A percentile compares a stretch with the other conserved stretches of the same genome.
Evolutionary conservation across 1,284 basidiomycete species (phyloP).

Genomic region (Coniferiporia sulphurascens): DNA sequence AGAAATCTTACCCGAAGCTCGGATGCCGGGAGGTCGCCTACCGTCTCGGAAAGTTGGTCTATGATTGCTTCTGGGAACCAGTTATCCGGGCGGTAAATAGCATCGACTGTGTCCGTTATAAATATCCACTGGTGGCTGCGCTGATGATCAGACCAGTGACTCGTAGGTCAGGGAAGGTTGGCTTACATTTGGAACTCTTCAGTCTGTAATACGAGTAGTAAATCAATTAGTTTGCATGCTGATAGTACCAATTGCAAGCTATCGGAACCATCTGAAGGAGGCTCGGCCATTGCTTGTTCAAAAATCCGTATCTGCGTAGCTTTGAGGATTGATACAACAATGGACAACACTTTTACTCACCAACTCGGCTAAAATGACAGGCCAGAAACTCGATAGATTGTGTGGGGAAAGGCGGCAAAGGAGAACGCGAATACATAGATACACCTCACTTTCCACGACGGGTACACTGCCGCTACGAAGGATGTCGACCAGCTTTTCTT

Average conservation of each 20-base stretch:
- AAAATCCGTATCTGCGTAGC: slow-evolving; percentile 63
- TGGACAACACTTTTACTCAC: slow-evolving; percentile 39
- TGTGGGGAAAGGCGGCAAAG: slow-evolving; percentile 89
- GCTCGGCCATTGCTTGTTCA: slow-evolving; percentile 56
- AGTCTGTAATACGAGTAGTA: slow-evolving; percentile 87
- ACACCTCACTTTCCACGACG: slow-evolving; percentile 90
- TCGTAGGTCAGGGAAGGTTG: not conserved
- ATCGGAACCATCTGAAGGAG: slow-evolving; percentile 77
- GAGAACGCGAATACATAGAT: slow-evolving; percentile 88
- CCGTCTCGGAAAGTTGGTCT: slow-evolving; percentile 85
- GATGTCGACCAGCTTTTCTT: slow-evolving; percentile 95
- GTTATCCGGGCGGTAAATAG: slow-evolving; percentile 81
- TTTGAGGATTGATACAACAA: not conserved
- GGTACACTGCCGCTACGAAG: slow-evolving; percentile 79
- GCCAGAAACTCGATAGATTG: slow-evolving; percentile 96
- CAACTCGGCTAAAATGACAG: slow-evolving; percentile 89
- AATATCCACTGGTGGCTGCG: slow-evolving; percentile 97
- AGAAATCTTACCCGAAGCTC: slow-evolving; percentile 34
- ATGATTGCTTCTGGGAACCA: slow-evolving; percentile 86
- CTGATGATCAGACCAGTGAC: slow-evolving; percentile 17
- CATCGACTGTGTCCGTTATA: slow-evolving; percentile 95
- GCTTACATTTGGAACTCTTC: slow-evolving; percentile 96
- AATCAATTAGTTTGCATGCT: slow-evolving; percentile 91
- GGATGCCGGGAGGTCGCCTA: slow-evolving; percentile 53
- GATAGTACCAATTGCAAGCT: slow-evolving; percentile 79